Evolutionary conservation across 164 flowering plant genomes (phyloP), one percentile per base, ranked within the genome.

Genomic region (Akebia trifoliata): DNA sequence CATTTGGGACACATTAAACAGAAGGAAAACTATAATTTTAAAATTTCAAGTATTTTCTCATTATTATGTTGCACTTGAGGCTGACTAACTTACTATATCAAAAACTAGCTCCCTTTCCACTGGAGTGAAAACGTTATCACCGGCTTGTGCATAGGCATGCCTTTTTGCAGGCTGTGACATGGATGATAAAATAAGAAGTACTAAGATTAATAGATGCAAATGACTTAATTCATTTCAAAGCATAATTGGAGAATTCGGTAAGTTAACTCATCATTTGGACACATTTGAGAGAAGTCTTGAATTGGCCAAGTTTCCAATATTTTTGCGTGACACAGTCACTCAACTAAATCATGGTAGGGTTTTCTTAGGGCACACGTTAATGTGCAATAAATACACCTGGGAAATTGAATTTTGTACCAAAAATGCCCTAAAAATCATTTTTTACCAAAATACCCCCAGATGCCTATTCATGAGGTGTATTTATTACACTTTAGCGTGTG

Each of bases 141-240:
- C 89, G 44, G 71, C 53, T 71, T 84, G 86, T 8, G 85, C 78
- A 72, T 90, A 94, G n/a, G 96, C 97, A 67, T 75, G 75, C 66
- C 94, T 85, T 72, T 85, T 90, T 38, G 89, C 73, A 56, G 97
- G 97, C 98, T 92, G 90, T 59, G n/a, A n/a, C n/a, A n/a, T n/a
- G n/a, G n/a, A n/a, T n/a, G n/a, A n/a, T n/a, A n/a, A n/a, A n/a
- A n/a, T n/a, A 70, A n/a, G 14, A 29, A 62, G 25, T 0, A 4
- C 14, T 30, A 9, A 18, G 14, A 14, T 50, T 50, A 18, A 10
- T 44, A 44, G 24, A 8, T 44, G 20, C 9, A 50, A 36, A 28
- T 32, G 31, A 12, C 11, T 50, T 34, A 55, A 28, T 46, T 26
- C 34, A 54, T n/a, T 8, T 32, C 10, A 61, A 31, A 39, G 20